phyloP scores from a whole-genome alignment of 2,329 filamentous ascomycete species.

The Moelleriella libera region DNA sequence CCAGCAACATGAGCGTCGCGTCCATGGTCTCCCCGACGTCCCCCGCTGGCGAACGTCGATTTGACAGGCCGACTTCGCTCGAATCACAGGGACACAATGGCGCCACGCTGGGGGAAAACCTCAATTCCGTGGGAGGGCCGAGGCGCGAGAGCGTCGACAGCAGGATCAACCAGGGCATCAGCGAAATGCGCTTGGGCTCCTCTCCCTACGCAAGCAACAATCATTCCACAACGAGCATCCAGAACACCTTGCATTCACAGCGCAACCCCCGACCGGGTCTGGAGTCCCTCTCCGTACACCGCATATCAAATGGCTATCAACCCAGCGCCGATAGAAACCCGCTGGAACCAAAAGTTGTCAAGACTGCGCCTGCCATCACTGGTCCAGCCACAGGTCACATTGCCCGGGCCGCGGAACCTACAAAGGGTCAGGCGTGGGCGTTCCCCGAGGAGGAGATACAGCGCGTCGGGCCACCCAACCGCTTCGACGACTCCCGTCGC shows the following conservation, averaged over 20 bases:
- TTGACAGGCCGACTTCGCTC: conserved; percentile 24
- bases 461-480: conserved; percentile 24
- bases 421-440: conserved; percentile 72
- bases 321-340: conserved; percentile 44
- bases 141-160: conserved; percentile 65
- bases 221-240: conserved; percentile 61
- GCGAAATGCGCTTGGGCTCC: conserved; percentile 52
- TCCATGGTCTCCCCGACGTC: conserved; percentile 50
- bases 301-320: conserved; percentile 52
- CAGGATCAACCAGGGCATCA: conserved; percentile 59
- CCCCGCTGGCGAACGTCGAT: conserved; percentile 27
- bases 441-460: conserved; percentile 62
- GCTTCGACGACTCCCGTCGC: conserved; percentile 51
- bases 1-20: conserved; percentile 50
- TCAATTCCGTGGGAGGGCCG: conserved; percentile 29
- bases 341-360: conserved; percentile 35
- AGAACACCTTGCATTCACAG: conserved; percentile 55
- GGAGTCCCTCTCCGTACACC: conserved; percentile 38
- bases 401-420: conserved; percentile 61
- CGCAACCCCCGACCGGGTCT: conserved; percentile 40
- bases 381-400: conserved; percentile 51
- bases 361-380: conserved; percentile 64
- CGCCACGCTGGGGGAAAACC: conserved; percentile 18
- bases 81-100: conserved; percentile 16
- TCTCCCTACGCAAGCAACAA: conserved; percentile 64